A percentile compares a stretch with the other conserved stretches of the same genome.
phyloP scores from a whole-genome alignment of 75 land plant genomes.

The Azolla pinnata region DNA sequence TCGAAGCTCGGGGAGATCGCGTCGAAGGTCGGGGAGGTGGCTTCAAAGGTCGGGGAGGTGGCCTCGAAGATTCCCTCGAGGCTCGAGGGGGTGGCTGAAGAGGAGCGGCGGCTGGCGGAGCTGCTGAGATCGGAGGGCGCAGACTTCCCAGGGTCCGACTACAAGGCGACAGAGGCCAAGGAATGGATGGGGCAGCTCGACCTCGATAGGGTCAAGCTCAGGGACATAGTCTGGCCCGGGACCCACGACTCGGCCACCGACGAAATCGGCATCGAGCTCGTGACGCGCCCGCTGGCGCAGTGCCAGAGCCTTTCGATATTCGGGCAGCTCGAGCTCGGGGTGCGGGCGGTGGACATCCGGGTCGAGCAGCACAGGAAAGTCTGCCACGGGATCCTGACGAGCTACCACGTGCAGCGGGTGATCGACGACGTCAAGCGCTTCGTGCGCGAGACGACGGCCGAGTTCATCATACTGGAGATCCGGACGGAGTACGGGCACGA shows the following conservation, averaged over 20 bases:
- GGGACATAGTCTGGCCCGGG: conserved; percentile 82
- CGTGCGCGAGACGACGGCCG: conserved; percentile 53
- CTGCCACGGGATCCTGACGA: conserved; percentile 70
- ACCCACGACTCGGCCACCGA: conserved; percentile 94
- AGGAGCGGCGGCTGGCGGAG: conserved; percentile 36
- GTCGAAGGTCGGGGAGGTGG: too few relatives aligned
- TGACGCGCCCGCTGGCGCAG: conserved; percentile 76
- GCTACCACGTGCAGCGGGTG: conserved; percentile 64
- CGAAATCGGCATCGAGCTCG: conserved; percentile 53
- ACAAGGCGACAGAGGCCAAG: conserved; percentile 49
- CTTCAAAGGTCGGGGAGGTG: too few relatives aligned
- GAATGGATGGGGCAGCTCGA: conserved; percentile 55
- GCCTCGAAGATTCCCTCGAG: too few relatives aligned
- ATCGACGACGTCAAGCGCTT: conserved; percentile 58
- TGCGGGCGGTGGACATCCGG: conserved; percentile 62
- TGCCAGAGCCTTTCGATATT: conserved; percentile 79
- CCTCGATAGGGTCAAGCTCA: conserved; percentile 27
- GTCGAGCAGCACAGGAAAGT: conserved; percentile 51
- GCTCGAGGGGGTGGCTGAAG: conserved; percentile 13
- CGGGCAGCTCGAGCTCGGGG: conserved; percentile 51
- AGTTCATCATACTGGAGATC: conserved; percentile 69
- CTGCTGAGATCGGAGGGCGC: conserved; percentile 20
- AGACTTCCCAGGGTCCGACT: conserved; percentile 65
- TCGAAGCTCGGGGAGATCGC: too few relatives aligned
- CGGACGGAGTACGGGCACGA: conserved; percentile 73